Base-by-base conservation (phyloP, 495 filamentous ascomycete species). In the Echria macrotheca region DNA sequence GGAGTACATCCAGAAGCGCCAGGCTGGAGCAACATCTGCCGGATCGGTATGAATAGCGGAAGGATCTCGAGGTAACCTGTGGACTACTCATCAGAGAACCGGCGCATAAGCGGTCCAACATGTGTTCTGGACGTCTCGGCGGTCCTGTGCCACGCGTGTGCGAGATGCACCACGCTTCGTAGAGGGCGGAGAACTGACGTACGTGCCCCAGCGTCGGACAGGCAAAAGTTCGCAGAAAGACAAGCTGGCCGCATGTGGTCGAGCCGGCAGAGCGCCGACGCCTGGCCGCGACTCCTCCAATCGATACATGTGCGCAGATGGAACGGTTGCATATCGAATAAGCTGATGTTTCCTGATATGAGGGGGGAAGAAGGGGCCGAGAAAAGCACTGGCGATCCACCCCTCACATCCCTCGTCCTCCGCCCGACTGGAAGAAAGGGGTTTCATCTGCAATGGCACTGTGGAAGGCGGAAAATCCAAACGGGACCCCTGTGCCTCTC, bases 401-500 rank as follows among this genome's bases (percentile, higher is more conserved):
- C n/a, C n/a, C n/a, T n/a, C n/a, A n/a, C 29, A 21, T 18, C 24
- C 24, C 25, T 21, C 11, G 11, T 29, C 26, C 21, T 18, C 31
- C 9, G 39, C 8, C 29, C 31, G 40, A 19, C 21, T 50, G 39
- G 48, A 37, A 49, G 37, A 50, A 40, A 49, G 46, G 43, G 47
- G 47, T 41, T 49, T 33, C 36, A 49, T 49, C 37, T 49, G 36
- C 36, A 40, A n/a, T n/a, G n/a, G n/a, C n/a, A n/a, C n/a, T n/a
- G 17, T 33, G 31, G 23, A 49, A 39, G 5, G 36, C 19, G 22
- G 33, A 41, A 32, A 18, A 49, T 15, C 24, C 19, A 29, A 29
- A 21, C 33, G 2, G 26, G 49, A 44, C 40, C 40, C 48, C 40
- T 45, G 47, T 35, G 7, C n/a, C 18, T 25, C 12, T n/a, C 23